Percentiles rank a stretch among this genome's conserved stretches.
These are phyloP conservation scores for Aspergillus asperescens DNA, from an alignment of 495 filamentous ascomycete genomes.

Conservation along the genomic window DNA sequence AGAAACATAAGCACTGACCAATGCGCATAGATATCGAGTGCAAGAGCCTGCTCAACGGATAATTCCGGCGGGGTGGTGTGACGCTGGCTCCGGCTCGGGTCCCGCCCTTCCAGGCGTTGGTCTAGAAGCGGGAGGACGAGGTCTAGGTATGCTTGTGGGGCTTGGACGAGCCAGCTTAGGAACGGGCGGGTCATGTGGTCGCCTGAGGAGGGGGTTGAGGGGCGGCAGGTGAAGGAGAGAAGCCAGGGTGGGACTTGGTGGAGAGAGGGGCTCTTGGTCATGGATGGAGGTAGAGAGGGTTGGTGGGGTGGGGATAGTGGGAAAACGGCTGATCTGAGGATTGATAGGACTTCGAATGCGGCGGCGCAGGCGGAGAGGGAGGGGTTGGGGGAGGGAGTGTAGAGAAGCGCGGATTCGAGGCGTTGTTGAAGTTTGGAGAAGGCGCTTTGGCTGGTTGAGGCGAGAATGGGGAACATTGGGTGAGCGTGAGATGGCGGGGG, in stretches of 20 bases:
- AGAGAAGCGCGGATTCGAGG: background rate
- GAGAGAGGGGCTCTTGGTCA: background rate
- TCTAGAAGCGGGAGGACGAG: background rate
- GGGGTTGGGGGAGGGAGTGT: background rate
- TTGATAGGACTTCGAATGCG: background rate
- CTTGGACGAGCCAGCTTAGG: background rate
- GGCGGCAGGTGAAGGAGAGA: background rate
- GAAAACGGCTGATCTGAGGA: background rate
- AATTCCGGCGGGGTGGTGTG: background rate
- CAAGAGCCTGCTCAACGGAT: background rate
- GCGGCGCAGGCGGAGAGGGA: background rate
- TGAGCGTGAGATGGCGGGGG: background rate
- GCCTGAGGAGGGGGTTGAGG: background rate
- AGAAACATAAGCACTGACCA: constrained; percentile 3
- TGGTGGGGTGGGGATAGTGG: background rate
- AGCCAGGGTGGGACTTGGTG: background rate
- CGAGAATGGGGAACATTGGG: background rate
- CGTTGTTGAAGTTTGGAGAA: background rate
- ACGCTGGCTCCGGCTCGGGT: background rate
- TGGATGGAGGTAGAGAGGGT: background rate
- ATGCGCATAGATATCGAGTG: constrained; percentile 2
- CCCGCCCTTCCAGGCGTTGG: background rate
- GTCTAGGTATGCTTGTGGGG: background rate
- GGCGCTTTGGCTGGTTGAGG: background rate
- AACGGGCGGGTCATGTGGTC: background rate